Percentiles rank a stretch among this genome's conserved stretches.
phyloP scores from a whole-genome alignment of 192 early-diverging fungal genomes.

The Entomortierella chlamydospora region DNA sequence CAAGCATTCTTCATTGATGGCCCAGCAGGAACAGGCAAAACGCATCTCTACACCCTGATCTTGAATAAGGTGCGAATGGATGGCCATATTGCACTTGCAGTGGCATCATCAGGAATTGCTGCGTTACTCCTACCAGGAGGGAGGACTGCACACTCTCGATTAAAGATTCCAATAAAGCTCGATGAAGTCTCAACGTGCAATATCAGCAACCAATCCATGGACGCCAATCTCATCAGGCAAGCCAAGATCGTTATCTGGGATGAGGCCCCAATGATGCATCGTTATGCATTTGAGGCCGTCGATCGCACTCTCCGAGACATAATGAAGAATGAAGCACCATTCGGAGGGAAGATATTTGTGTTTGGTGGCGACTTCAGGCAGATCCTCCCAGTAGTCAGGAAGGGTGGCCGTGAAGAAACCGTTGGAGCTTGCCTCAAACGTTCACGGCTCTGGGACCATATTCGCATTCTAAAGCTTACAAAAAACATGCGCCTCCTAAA shows the following conservation, averaged over 20 bases:
- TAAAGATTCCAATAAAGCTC: slow-evolving; percentile 42
- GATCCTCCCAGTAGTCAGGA: slow-evolving; percentile 21
- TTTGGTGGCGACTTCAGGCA: slow-evolving; percentile 52
- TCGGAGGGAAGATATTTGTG: slow-evolving; percentile 38
- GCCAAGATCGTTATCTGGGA: slow-evolving; percentile 56
- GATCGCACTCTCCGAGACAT: slow-evolving; percentile 24
- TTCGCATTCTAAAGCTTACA: background rate
- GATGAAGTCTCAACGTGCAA: slow-evolving; percentile 25
- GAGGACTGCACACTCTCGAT: slow-evolving; percentile 43
- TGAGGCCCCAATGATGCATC: slow-evolving; percentile 47
- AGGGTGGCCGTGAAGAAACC: slow-evolving; percentile 10
- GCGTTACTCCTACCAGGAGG: slow-evolving; percentile 41
- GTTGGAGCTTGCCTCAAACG: slow-evolving; percentile 32
- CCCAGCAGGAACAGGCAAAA: slow-evolving; percentile 34
- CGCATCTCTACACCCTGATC: slow-evolving; percentile 7
- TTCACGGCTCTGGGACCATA: slow-evolving; percentile 16
- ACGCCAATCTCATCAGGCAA: slow-evolving; percentile 8
- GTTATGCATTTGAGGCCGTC: slow-evolving; percentile 22
- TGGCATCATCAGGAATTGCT: slow-evolving; percentile 47
- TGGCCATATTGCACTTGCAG: slow-evolving; percentile 26
- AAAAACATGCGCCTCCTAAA: slow-evolving; percentile 29
- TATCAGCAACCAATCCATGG: background rate
- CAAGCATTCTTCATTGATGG: slow-evolving; percentile 19
- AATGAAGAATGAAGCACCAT: slow-evolving; percentile 3
- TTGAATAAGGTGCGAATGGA: slow-evolving; percentile 11